Base-by-base conservation (phyloP, 306 rosid species). In the Sesbania bispinosa region DNA sequence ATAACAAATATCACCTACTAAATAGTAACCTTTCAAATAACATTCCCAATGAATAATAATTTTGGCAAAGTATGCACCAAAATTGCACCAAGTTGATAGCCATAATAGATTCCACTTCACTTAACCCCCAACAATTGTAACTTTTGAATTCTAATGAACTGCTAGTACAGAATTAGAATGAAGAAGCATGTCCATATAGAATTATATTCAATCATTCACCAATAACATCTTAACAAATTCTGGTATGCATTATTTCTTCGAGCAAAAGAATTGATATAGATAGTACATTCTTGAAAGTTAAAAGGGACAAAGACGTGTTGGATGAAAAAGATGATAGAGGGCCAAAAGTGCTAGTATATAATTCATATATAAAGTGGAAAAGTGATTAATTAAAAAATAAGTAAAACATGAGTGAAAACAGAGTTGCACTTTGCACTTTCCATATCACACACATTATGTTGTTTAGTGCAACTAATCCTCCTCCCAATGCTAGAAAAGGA, bases 331-430 rank as follows among this genome's bases (percentile, higher is more conserved):
- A 54, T 26, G 13, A 55, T 41, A 32, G 18, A 33, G n/a, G 11
- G 2, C 36, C 59, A 39, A 27, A 65, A 45, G 58, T 27, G 43
- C 26, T 51, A 41, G 15, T 26, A 46, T 32, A 30, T 15, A 15
- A 1, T 59, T 60, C 69, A n/a, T n/a, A n/a, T n/a, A 32, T 33
- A 68, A 76, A 67, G 63, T 57, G 54, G 4, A 47, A 45, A 14
- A 39, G 41, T 47, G 75, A n/a, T 16, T n/a, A n/a, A n/a, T 5
- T 18, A 65, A 76, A 48, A 30, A 43, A 8, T 15, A 30, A n/a
- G n/a, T 4, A 29, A 43, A 10, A 71, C 20, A 41, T 2, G 3
- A 43, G 4, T 4, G 18, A 59, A 61, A 21, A 23, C 39, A 46
- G 3, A 32, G 6, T 36, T 68, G 65, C 65, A 70, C 41, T 62